Base-by-base conservation (phyloP, 352 stramenopile genomes). In the Pythium aristosporum region DNA sequence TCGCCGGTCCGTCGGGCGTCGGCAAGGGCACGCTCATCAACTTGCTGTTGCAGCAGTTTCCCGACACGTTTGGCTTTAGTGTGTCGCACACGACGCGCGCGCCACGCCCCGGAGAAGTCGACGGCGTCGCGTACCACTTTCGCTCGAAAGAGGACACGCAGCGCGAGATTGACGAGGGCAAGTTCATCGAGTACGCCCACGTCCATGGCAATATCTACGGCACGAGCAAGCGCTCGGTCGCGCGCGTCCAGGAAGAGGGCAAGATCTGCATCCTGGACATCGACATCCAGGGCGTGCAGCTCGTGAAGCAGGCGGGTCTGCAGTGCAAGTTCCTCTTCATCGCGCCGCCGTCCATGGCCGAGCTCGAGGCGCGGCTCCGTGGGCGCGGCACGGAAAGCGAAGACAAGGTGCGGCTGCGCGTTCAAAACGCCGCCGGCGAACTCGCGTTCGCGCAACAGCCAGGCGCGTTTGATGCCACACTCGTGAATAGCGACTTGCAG, bases 231-330 rank as follows among this genome's bases (percentile, higher is more conserved):
- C 77, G 76, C 44, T 82, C 93, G 20, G 95, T 99, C 25, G 72
- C 96, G 74, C 82, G 87, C 61, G 97, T 99, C 41, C 85, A 96
- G 68, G 78, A 90, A 34, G 72, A 95, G 68, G 87, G 91, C 48
- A 98, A 98, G 79, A 97, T 99, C 63, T 99, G 97, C 76, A 96
- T 99, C 57, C 67, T 99, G 37, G 97, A 99, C 78, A 99, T 99
- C 61, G 97, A 99, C 69, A 91, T 99, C 51, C 96, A 99, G 74
- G 97, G 97, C 34, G 96, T 99, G 18, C 83, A 97, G 70, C 94
- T 92, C 65, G 95, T 99, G 25, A 98, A 96, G 69, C 69, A 72
- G 68, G 85, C 83, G 32, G 77, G 82, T n/a, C 72, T 98, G n/a
- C 60, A 81, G 30, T 86, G 91, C 46, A 96, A 98, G 58, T 99